Evolutionary conservation across 345 rosid genomes (phyloP).

Genomic region (Eucalyptus virginea): DNA sequence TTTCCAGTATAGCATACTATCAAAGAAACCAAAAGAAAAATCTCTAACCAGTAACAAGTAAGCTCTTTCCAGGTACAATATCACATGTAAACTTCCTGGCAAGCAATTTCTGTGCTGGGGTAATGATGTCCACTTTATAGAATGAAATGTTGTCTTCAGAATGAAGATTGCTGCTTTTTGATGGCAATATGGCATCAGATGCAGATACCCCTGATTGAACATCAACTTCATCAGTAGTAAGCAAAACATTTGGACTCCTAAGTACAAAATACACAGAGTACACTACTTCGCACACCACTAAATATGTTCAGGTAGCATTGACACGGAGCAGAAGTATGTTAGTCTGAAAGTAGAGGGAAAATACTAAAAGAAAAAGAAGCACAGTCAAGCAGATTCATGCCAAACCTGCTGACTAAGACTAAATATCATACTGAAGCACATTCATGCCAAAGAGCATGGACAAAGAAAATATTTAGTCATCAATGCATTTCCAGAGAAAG

Average conservation of each 20-base stretch:
- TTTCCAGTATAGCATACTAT: not conserved
- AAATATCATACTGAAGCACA: not conserved
- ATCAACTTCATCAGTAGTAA: not conserved
- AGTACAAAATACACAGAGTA: not conserved
- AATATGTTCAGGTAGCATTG: not conserved
- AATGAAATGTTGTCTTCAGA: conserved; percentile 58
- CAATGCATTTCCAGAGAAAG: not conserved
- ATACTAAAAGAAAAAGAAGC: not conserved
- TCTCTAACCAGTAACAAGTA: conserved; percentile 88
- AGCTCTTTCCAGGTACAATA: conserved; percentile 62
- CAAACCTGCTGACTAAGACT: not conserved
- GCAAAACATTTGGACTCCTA: not conserved
- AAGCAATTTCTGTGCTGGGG: conserved; percentile 85
- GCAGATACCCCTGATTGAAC: conserved; percentile 17
- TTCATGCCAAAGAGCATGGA: not conserved
- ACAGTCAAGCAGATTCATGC: not conserved
- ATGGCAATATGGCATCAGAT: conserved; percentile 9
- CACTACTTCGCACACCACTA: not conserved
- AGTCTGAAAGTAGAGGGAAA: not conserved
- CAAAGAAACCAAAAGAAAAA: not conserved
- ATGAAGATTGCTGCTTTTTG: conserved; percentile 14
- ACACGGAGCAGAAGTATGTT: not conserved
- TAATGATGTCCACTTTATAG: conserved; percentile 65
- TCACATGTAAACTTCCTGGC: conserved; percentile 82
- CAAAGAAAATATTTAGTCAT: not conserved